Conservation (phyloP, 352 stramenopile species). For the Pythium vanterpoolii region DNA sequence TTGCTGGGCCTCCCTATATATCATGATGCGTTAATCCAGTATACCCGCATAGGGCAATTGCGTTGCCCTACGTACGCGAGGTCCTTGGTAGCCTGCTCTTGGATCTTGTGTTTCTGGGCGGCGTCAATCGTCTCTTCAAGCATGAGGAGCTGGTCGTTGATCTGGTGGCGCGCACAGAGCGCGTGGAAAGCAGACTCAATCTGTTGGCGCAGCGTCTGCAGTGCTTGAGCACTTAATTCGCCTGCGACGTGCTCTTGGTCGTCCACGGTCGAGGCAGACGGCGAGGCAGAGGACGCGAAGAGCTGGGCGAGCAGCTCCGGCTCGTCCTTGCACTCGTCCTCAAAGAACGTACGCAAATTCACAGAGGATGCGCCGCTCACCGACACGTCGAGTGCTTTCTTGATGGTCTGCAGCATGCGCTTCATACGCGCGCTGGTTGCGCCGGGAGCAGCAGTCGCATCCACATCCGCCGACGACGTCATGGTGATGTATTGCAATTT, state of each 20-base stretch:
- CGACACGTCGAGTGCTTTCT: conserved; percentile 65
- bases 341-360: conserved; percentile 45
- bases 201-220: conserved; percentile 49
- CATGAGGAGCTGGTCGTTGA: conserved; percentile 44
- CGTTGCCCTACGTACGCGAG: conserved; percentile 10
- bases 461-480: conserved; percentile 1
- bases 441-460: conserved; percentile 11
- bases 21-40: not conserved
- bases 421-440: conserved; percentile 37
- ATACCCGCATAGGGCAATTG: not conserved
- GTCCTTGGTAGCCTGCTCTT: conserved; percentile 27
- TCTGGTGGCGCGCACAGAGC: conserved; percentile 44
- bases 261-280: not conserved
- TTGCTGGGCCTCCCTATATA: conserved; percentile 9
- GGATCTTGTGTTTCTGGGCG: conserved; percentile 38
- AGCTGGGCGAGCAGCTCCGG: conserved; percentile 49
- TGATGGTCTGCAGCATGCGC: conserved; percentile 57
- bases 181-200: conserved; percentile 54
- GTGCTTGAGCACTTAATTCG: conserved; percentile 46
- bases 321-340: conserved; percentile 46
- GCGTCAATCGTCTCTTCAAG: conserved; percentile 46
- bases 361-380: conserved; percentile 44
- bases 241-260: conserved; percentile 31
- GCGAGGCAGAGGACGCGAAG: conserved; percentile 24
- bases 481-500: not conserved